Evolutionary conservation across 495 filamentous ascomycete genomes (phyloP).

Genomic region (Penicillium atrosanguineum): DNA sequence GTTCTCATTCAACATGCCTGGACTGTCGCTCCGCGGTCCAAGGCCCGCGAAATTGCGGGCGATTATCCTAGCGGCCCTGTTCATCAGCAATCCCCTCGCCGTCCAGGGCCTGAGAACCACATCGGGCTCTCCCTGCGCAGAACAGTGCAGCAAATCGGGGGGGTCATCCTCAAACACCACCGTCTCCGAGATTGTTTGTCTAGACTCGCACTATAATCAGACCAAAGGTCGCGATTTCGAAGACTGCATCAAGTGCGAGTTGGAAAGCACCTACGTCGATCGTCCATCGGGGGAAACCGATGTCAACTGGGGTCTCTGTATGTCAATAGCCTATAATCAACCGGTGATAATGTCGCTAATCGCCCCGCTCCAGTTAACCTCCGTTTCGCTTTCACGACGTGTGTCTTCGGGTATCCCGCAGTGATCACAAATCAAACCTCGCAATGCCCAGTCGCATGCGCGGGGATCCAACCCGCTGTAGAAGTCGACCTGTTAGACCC

Average conservation of each 20-base stretch:
- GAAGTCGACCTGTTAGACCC: constrained; percentile 31
- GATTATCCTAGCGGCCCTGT: constrained; percentile 9
- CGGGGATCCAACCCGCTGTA: constrained; percentile 33
- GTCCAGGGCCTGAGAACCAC: constrained; percentile 35
- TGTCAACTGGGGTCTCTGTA: constrained; percentile 60
- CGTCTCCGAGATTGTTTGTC: constrained; percentile 51
- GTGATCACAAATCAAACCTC: constrained; percentile 36
- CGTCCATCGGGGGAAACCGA: constrained; percentile 49
- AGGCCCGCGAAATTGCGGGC: constrained; percentile 8
- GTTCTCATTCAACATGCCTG: constrained; percentile 14
- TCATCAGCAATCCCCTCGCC: constrained; percentile 22
- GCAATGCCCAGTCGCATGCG: constrained; percentile 44
- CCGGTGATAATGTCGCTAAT: constrained; percentile 3
- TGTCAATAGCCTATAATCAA: constrained; percentile 16
- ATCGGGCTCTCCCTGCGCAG: constrained; percentile 52
- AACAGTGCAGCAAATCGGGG: constrained; percentile 39
- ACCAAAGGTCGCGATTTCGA: constrained; percentile 52
- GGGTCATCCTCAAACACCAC: constrained; percentile 43
- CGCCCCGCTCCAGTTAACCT: constrained; percentile 42
- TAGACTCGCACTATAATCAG: constrained; percentile 46
- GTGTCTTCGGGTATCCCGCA: constrained; percentile 43
- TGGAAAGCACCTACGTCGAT: constrained; percentile 54
- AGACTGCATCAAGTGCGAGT: constrained; percentile 56
- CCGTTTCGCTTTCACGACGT: constrained; percentile 45
- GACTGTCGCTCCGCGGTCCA: constrained; percentile 5